Conservation (phyloP, 2,329 filamentous ascomycete species). For the Chaetomium olivaceum region DNA sequence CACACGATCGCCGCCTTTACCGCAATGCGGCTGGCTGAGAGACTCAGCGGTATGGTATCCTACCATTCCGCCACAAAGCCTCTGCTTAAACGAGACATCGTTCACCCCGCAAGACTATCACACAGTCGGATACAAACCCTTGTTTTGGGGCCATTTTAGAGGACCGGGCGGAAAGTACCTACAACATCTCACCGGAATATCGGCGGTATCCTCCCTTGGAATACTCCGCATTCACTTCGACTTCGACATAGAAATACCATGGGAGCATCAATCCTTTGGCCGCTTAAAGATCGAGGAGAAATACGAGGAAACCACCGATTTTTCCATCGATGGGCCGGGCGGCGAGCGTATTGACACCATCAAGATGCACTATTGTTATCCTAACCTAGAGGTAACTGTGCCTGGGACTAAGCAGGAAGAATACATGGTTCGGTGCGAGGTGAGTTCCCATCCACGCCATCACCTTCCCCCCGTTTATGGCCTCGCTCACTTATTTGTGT, state of each 20-base stretch:
- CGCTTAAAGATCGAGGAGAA: background rate
- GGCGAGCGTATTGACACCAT: conserved; percentile 10
- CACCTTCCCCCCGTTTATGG: background rate
- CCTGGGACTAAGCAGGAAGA: background rate
- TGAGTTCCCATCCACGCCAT: background rate
- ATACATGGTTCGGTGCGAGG: conserved; percentile 4
- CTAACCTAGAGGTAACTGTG: too few relatives aligned
- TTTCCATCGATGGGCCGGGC: conserved; percentile 10
- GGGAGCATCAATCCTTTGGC: background rate
- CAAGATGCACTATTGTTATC: background rate
- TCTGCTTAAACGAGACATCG: conserved; percentile 7
- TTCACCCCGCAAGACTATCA: background rate
- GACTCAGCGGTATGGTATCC: conserved; percentile 10
- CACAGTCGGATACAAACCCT: conserved; percentile 4
- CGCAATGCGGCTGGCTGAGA: background rate
- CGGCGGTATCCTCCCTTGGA: background rate
- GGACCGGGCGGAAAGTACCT: conserved; percentile 7
- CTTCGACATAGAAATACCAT: conserved; percentile 2
- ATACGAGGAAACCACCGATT: background rate
- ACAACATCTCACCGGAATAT: background rate
- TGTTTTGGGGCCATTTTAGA: conserved; percentile 11
- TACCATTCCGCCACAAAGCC: background rate
- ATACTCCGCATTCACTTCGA: conserved; percentile 1
- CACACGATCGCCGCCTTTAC: background rate
- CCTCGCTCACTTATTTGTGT: too few relatives aligned